phyloP scores from a whole-genome alignment of 768 basidiomycete genomes.

The Lentinula sp. region DNA sequence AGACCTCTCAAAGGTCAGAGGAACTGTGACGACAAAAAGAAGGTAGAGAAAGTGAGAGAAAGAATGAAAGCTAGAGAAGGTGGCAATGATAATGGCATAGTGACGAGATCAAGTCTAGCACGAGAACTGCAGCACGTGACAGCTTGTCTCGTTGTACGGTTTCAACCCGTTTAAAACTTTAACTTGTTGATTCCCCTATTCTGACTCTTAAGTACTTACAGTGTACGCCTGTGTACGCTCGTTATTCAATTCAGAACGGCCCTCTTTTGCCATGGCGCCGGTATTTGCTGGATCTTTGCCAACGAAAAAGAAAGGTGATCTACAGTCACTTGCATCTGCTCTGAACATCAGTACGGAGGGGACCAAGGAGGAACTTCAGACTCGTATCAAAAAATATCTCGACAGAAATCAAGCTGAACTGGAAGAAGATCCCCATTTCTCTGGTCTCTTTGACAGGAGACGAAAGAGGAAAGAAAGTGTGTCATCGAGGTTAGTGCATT shows the following conservation, averaged over 20 bases:
- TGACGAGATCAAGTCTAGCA: neutral
- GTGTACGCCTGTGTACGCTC: too few species aligned
- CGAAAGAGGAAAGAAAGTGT: slow-evolving; percentile 23
- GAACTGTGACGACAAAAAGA: slow-evolving; percentile 11
- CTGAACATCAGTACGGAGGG: slow-evolving; percentile 47
- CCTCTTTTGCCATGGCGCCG: slow-evolving; percentile 15
- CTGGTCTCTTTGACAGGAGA: slow-evolving; percentile 43
- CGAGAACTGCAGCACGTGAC: neutral
- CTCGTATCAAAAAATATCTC: slow-evolving; percentile 58
- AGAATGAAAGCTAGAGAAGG: slow-evolving; percentile 10
- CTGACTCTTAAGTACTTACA: neutral
- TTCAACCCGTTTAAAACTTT: neutral
- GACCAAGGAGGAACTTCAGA: slow-evolving; percentile 57
- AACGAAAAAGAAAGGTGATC: slow-evolving; percentile 65
- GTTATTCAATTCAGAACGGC: too few species aligned
- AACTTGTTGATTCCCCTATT: neutral
- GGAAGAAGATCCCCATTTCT: slow-evolving; percentile 51
- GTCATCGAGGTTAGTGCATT: neutral
- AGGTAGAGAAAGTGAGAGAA: neutral
- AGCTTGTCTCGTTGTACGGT: neutral
- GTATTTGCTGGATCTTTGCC: slow-evolving; percentile 47
- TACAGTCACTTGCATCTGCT: slow-evolving; percentile 54
- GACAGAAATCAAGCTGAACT: slow-evolving; percentile 46
- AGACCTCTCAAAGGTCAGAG: slow-evolving; percentile 17
- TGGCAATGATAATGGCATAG: neutral